Evolutionary conservation across 1,139 yeast species (phyloP).

Genomic region (Hemisphaericaspora xylofermentans): DNA sequence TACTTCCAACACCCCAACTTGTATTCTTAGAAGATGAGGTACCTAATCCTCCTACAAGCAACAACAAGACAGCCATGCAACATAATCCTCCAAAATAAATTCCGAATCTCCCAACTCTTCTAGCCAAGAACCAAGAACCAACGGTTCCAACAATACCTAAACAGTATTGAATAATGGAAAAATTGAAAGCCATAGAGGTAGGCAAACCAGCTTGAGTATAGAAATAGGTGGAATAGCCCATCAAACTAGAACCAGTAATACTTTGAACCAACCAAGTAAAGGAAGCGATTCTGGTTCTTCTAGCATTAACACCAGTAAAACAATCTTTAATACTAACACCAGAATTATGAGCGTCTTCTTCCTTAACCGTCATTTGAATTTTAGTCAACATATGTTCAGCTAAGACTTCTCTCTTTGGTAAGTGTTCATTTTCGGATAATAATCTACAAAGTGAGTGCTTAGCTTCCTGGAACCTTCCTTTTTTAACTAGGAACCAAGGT

Average conservation of each 20-base stretch:
- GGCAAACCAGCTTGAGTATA: constrained; percentile 51
- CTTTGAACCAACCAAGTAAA: constrained; percentile 51
- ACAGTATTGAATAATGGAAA: constrained; percentile 45
- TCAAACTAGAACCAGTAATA: constrained; percentile 52
- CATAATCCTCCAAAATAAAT: constrained; percentile 46
- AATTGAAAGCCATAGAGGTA: constrained; percentile 42
- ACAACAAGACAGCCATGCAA: constrained; percentile 33
- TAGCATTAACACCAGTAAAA: constrained; percentile 48
- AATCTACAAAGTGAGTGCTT: constrained; percentile 34
- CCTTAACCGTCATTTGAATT: constrained; percentile 43
- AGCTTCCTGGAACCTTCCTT: constrained; percentile 35
- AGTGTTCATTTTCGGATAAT: constrained; percentile 30
- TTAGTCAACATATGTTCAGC: constrained; percentile 42
- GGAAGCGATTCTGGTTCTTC: constrained; percentile 57
- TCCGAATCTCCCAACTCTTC: constrained; percentile 48
- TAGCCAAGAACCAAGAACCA: constrained; percentile 50
- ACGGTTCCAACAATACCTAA: constrained; percentile 54
- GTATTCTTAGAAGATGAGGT: constrained; percentile 16
- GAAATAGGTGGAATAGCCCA: constrained; percentile 57
- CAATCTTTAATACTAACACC: constrained; percentile 45
- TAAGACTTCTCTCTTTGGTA: constrained; percentile 36
- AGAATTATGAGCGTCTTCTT: constrained; percentile 37
- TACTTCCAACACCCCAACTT: constrained; percentile 48
- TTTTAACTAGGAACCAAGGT: constrained; percentile 45
- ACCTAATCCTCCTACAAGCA: constrained; percentile 44